phyloP scores from a whole-genome alignment of 805 yeast species.

The Jamesozyma piceae region DNA sequence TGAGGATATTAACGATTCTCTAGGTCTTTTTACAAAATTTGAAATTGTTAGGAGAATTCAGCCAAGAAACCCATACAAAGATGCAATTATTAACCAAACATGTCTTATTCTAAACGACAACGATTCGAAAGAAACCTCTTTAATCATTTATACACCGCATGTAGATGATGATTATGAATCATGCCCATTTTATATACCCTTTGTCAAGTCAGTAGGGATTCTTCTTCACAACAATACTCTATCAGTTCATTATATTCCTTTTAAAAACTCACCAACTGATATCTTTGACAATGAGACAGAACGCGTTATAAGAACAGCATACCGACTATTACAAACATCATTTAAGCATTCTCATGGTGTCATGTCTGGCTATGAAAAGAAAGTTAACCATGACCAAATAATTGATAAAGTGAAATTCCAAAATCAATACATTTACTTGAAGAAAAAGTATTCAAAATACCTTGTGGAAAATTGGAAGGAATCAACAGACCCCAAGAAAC shows the following conservation, averaged over 20 bases:
- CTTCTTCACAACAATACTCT: constrained; percentile 39
- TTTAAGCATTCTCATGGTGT: constrained; percentile 77
- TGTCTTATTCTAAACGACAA: constrained; percentile 43
- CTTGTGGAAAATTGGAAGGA: constrained; percentile 85
- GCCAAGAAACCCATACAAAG: constrained; percentile 89
- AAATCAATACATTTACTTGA: constrained; percentile 66
- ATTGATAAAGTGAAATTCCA: constrained; percentile 79
- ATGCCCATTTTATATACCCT: constrained; percentile 85
- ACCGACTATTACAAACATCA: constrained; percentile 69
- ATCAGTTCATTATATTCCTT: constrained; percentile 72
- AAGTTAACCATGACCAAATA: constrained; percentile 81
- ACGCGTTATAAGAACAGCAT: constrained; percentile 73
- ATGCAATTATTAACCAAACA: constrained; percentile 74
- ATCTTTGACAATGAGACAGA: constrained; percentile 34
- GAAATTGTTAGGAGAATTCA: constrained; percentile 73
- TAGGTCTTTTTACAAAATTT: constrained; percentile 30
- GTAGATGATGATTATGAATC: constrained; percentile 41
- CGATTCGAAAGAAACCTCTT: constrained; percentile 31
- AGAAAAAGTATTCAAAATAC: constrained; percentile 68
- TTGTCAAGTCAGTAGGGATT: constrained; percentile 70
- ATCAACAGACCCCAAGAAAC: constrained; percentile 88
- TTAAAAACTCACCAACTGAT: constrained; percentile 23
- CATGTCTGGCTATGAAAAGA: constrained; percentile 72
- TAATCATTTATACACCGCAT: constrained; percentile 76
- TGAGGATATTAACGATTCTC: constrained; percentile 18